A percentile compares a stretch with the other conserved stretches of the same genome.
phyloP scores from a whole-genome alignment of 495 filamentous ascomycete species.

The Acidiella bohemica region DNA sequence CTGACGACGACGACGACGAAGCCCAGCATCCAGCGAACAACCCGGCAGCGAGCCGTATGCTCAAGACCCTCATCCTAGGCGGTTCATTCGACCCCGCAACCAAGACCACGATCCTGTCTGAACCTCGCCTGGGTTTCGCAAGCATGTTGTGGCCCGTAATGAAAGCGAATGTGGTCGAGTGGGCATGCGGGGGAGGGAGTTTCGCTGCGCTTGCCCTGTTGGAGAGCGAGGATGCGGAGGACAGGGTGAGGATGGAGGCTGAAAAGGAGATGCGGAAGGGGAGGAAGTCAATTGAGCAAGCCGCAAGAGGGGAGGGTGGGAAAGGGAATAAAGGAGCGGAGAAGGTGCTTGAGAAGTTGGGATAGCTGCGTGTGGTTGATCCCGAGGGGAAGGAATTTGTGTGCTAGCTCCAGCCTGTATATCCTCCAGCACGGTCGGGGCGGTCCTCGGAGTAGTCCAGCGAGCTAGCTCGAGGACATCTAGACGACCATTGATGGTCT shows the following conservation, averaged over 20 bases:
- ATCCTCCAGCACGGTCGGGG: too few relatives aligned
- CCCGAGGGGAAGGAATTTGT: too few relatives aligned
- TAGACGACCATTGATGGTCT: too few relatives aligned
- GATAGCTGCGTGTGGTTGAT: too few relatives aligned
- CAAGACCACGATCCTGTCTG: conserved; percentile 49
- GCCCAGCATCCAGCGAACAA: conserved; percentile 37
- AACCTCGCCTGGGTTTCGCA: conserved; percentile 72
- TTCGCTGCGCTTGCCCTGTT: conserved; percentile 71
- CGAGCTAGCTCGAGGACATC: too few relatives aligned
- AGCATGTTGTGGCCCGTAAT: conserved; percentile 60
- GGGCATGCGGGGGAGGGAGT: conserved; percentile 70
- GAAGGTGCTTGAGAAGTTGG: conserved; percentile 37
- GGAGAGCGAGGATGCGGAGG: conserved; percentile 64
- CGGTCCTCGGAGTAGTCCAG: too few relatives aligned
- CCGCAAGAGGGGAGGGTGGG: conserved; percentile 25
- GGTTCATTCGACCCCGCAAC: conserved; percentile 63
- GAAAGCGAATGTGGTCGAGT: conserved; percentile 57
- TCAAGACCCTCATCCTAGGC: conserved; percentile 77
- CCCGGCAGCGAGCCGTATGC: conserved; percentile 67
- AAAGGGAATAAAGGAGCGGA: conserved; percentile 43
- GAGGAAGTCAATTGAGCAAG: conserved; percentile 40
- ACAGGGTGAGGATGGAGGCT: conserved; percentile 49
- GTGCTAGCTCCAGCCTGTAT: too few relatives aligned
- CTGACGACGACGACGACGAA: too few relatives aligned
- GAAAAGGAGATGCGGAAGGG: conserved; percentile 48